Conservation (phyloP, 106 monocot species). For the Dendrobium officinale region DNA sequence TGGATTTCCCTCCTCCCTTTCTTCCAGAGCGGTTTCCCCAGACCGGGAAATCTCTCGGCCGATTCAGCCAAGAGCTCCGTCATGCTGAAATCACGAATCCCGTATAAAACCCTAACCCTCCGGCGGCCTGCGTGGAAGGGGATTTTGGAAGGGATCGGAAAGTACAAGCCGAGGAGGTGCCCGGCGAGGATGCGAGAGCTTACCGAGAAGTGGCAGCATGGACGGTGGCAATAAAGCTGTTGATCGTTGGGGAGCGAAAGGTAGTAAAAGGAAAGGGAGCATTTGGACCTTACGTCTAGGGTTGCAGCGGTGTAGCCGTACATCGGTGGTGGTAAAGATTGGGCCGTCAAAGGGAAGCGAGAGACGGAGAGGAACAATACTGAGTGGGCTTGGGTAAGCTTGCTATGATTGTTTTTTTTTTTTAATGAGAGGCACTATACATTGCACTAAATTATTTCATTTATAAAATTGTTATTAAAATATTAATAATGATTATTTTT, state of each 20-base stretch:
- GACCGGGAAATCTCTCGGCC: not conserved
- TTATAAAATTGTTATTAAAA: no score
- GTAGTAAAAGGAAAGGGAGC: slow-evolving; percentile 4
- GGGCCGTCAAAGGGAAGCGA: no score
- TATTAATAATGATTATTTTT: no score
- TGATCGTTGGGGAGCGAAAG: not conserved
- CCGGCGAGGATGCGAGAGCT: slow-evolving; percentile 14
- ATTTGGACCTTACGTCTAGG: slow-evolving; percentile 23
- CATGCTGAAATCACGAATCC: not conserved
- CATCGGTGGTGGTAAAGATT: not conserved
- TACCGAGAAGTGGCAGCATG: slow-evolving; percentile 6
- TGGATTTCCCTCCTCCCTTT: slow-evolving; percentile 1
- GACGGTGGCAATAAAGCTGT: not conserved
- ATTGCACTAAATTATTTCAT: no score
- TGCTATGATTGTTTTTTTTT: no score
- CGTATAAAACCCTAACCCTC: not conserved
- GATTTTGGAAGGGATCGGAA: slow-evolving; percentile 4
- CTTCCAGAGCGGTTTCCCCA: not conserved
- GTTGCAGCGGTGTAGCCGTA: slow-evolving; percentile 10
- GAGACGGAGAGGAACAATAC: no score
- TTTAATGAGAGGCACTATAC: no score
- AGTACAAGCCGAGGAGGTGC: slow-evolving; percentile 3
- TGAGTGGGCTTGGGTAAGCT: no score
- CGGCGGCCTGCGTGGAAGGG: not conserved
- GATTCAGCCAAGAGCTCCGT: not conserved